Base-by-base conservation (phyloP, 2,329 filamentous ascomycete genomes). In the Talaromyces sp. region DNA sequence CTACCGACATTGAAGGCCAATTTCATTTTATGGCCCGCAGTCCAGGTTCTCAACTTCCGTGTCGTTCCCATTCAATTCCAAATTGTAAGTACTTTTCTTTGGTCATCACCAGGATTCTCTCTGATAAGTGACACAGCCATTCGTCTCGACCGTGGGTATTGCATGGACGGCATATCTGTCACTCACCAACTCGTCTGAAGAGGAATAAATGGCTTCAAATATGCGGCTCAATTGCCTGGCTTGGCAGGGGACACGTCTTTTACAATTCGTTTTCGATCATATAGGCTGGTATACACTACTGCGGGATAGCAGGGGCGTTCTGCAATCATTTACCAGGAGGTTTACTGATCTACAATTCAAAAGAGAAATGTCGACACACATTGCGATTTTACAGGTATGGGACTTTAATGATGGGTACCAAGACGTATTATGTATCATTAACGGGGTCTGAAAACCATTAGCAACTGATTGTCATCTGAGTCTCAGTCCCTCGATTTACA, bases 161-260 rank as follows among this genome's bases (percentile, higher is more conserved):
- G 92, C 92, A 37, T 98, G 93, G 95, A 98, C 95, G 11, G 93
- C 93, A 21, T 99, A 97, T 76, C 86, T 99, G 11, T 97, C 93
- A 2, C 84, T 99, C 58, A 91, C 89, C 65, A 98, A 98, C 78
- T 88, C 92, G 5, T 83, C 92, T 2, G 92, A 96, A 64, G 90
- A 93, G 60, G 82, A 81, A 14, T 77, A 76, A 70, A 39, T 55
- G 18, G n/a, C 40, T 33, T 23, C 12, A 12, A 12, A 42, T 11
- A n/a, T 18, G 46, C 18, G 31, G 21, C 18, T 44, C n/a, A 14
- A 16, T 16, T 18, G 57, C 31, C 8, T 39, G 40, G 16, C 40
- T 48, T 23, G 18, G 14, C 50, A 25, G 23, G 23, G 21, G 42
- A 23, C 39, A 28, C 40, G 39, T 56, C 12, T 31, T 57, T 25